Evolutionary conservation across 257 asterid species (phyloP).

Genomic region (Echites panduratus): DNA sequence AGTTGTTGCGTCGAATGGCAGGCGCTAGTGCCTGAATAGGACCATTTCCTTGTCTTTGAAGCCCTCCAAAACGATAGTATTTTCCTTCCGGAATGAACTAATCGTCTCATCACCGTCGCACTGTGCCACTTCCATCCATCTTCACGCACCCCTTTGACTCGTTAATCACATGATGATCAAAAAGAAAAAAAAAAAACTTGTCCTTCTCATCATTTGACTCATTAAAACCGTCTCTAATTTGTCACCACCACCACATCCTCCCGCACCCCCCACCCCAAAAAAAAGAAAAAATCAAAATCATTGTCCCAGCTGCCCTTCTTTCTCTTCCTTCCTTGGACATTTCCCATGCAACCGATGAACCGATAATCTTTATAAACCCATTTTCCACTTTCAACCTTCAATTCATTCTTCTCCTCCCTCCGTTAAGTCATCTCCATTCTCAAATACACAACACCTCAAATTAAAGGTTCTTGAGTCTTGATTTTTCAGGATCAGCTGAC

Average conservation of each 20-base stretch:
- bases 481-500: too few species aligned
- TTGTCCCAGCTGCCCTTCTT: neutral
- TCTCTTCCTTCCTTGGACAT: neutral
- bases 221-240: conserved; percentile 16
- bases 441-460: neutral
- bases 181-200: neutral
- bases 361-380: neutral
- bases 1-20: neutral
- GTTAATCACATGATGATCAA: neutral
- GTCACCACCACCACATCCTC: neutral
- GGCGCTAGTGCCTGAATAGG: neutral
- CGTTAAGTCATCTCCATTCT: neutral
- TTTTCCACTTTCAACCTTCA: neutral
- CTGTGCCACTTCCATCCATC: neutral
- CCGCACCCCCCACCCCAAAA: too few species aligned
- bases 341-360: neutral
- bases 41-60: conserved; percentile 31
- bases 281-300: conserved; percentile 10
- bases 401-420: neutral
- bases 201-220: conserved; percentile 27
- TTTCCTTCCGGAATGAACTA: neutral
- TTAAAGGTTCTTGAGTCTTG: neutral
- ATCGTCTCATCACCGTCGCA: neutral
- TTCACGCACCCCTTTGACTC: conserved; percentile 14
- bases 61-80: neutral